Percentiles rank a stretch among this genome's conserved stretches.
Evolutionary conservation across 345 rosid genomes (phyloP).

Genomic region (Hypericum perforatum): DNA sequence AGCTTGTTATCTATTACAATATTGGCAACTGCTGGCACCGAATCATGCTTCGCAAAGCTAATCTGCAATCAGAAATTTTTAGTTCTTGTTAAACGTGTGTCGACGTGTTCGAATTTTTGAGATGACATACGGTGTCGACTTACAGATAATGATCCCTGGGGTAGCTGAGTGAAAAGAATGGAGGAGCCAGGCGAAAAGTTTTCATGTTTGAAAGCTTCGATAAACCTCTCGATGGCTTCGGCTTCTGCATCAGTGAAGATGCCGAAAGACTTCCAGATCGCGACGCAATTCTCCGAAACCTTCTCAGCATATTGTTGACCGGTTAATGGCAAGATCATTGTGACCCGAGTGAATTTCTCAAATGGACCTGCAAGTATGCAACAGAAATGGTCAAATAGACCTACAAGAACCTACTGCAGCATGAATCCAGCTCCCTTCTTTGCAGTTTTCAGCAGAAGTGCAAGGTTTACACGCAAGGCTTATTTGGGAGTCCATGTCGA

Average conservation of each 20-base stretch:
- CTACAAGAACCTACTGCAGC: neutral
- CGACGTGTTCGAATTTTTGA: neutral
- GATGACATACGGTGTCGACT: neutral
- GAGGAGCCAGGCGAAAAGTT: conserved; percentile 63
- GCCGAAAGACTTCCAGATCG: conserved; percentile 60
- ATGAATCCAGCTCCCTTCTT: neutral
- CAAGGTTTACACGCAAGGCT: too few relatives aligned
- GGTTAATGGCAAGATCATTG: conserved; percentile 53
- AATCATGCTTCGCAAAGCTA: conserved; percentile 53
- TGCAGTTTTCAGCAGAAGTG: too few relatives aligned
- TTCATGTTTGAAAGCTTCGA: conserved; percentile 46
- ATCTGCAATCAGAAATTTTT: conserved; percentile 28
- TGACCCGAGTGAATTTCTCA: conserved; percentile 55
- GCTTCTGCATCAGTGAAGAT: conserved; percentile 63
- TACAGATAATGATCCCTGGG: conserved; percentile 51
- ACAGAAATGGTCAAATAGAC: neutral
- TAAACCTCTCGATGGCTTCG: conserved; percentile 51
- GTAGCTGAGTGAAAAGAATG: conserved; percentile 51
- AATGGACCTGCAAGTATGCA: conserved; percentile 32
- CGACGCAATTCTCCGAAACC: conserved; percentile 66
- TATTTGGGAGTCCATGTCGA: neutral
- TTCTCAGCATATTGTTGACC: conserved; percentile 64
- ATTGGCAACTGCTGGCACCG: conserved; percentile 35
- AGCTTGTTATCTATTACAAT: conserved; percentile 55
- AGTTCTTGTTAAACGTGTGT: neutral